Base-by-base conservation (phyloP, 768 basidiomycete genomes). In the Phlegmacium glaucopus region DNA sequence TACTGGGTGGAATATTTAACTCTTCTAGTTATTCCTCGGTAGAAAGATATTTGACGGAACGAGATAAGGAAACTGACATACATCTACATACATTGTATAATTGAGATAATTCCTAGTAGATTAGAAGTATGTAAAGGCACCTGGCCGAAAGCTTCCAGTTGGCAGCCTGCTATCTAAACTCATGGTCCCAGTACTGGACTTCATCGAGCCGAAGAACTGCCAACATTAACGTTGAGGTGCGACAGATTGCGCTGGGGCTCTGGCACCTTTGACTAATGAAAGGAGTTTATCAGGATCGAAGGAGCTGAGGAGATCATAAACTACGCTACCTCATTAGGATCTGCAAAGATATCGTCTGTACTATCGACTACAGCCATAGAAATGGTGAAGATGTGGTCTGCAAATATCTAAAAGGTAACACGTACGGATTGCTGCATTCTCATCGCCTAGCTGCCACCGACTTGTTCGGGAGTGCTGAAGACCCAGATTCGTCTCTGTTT, bases 361-460 rank as follows among this genome's bases (percentile, higher is more conserved):
- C 64, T 65, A 28, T 72, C 72, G 29, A 68, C 75, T 75, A 47
- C 45, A 42, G 47, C 41, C n/a, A n/a, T 36, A 38, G 10, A 47
- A 38, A 49, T 34, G 28, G 37, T 38, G 35, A 42, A 29, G 12
- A 7, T 45, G 27, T 48, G 25, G 44, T 30, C n/a, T 22, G 17
- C 10, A 26, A 40, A 45, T 8, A 43, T 39, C 4, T 8, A 2
- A 6, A 9, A 11, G 10, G 29, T n/a, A 11, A 39, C 22, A 65
- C 73, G 56, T 59, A 79, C 77, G 64, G 43, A 83, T 63, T 28
- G 70, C 72, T 36, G 76, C 68, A 48, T 80, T 76, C 41, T 71
- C 70, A 51, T 81, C 82, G 32, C 71, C 67, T 51, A 86, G 66
- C 29, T 72, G 64, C 72, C 77, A 81, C 10, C 73, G 74, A n/a